These are phyloP conservation scores for Nannizziopsis barbatae DNA, from an alignment of 2,329 filamentous ascomycete genomes.

Conservation along the genomic window DNA sequence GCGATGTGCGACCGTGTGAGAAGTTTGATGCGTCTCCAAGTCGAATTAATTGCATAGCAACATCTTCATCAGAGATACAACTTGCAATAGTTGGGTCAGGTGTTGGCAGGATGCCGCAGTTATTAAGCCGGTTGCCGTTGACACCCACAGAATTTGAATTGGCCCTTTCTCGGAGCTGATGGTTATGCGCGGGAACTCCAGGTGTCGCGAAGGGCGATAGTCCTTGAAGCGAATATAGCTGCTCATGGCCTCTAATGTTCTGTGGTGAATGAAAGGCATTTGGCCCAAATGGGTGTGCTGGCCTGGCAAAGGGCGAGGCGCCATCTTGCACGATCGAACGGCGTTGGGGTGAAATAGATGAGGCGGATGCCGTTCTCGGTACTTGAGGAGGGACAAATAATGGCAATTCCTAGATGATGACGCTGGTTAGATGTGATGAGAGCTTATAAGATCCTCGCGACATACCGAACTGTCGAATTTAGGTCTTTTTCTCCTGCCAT, in stretches of 20 bases:
- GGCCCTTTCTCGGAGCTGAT: constrained; percentile 55
- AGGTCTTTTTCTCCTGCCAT: constrained; percentile 84
- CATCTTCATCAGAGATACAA: constrained; percentile 95
- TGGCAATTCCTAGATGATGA: constrained; percentile 64
- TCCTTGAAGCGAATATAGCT: constrained; percentile 28
- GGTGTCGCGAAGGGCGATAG: constrained; percentile 52
- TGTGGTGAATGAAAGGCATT: constrained; percentile 75
- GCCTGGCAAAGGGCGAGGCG: constrained; percentile 62
- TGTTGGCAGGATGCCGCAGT: constrained; percentile 64
- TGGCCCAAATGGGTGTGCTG: constrained; percentile 70
- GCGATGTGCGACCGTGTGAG: constrained; percentile 83
- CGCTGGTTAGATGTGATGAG: constrained; percentile 17
- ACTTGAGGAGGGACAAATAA: constrained; percentile 91
- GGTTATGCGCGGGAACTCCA: constrained; percentile 43
- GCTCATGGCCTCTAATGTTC: constrained; percentile 50
- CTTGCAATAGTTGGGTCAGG: constrained; percentile 95
- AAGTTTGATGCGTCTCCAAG: constrained; percentile 89
- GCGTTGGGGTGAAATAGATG: constrained; percentile 87
- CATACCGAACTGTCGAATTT: constrained; percentile 97
- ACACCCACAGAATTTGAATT: constrained; percentile 40
- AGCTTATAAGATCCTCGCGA: constrained; percentile 18
- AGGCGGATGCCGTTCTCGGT: constrained; percentile 87
- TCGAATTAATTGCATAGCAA: constrained; percentile 92
- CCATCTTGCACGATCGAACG: constrained; percentile 62
- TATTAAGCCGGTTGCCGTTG: constrained; percentile 31